Conservation (phyloP, 2,329 filamentous ascomycete genomes). For the Cytospora leucostoma region DNA sequence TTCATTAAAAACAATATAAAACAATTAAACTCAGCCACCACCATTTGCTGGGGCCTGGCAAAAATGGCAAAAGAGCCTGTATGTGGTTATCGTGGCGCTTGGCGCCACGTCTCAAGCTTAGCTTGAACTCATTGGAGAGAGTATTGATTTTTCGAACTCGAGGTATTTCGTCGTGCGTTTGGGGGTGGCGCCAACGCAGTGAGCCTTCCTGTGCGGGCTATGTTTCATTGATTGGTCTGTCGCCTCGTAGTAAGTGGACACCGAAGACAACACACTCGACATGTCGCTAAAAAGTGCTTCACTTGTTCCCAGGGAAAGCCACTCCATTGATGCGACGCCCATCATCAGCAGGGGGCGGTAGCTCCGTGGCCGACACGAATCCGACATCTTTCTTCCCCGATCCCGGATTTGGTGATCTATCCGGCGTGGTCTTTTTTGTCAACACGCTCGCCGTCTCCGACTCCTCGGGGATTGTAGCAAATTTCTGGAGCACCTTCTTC, state of each 20-base stretch:
- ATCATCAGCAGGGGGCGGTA: constrained; percentile 2
- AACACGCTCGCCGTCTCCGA: constrained; percentile 45
- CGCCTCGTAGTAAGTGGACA: background rate
- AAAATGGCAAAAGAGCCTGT: constrained; percentile 2
- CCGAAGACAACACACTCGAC: background rate
- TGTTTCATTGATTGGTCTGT: background rate
- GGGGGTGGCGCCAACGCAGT: background rate
- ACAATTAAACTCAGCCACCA: constrained; percentile 11
- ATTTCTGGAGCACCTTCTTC: constrained; percentile 83
- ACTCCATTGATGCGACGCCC: constrained; percentile 18
- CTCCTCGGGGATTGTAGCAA: constrained; percentile 78
- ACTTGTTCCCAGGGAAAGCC: constrained; percentile 18
- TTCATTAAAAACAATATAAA: constrained; percentile 8
- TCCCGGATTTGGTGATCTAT: constrained; percentile 26
- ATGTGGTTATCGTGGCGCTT: background rate
- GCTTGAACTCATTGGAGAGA: background rate
- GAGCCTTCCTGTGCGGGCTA: background rate
- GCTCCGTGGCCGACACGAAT: constrained; percentile 1
- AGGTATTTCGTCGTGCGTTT: too few species aligned
- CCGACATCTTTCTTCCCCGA: too few species aligned
- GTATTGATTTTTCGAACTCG: too few species aligned
- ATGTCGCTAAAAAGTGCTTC: background rate
- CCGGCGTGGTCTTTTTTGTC: constrained; percentile 38
- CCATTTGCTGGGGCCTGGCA: constrained; percentile 8
- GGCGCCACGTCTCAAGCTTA: background rate